These are phyloP conservation scores for Metschnikowia lunata DNA, from an alignment of 805 yeast species.

Conservation along the genomic window DNA sequence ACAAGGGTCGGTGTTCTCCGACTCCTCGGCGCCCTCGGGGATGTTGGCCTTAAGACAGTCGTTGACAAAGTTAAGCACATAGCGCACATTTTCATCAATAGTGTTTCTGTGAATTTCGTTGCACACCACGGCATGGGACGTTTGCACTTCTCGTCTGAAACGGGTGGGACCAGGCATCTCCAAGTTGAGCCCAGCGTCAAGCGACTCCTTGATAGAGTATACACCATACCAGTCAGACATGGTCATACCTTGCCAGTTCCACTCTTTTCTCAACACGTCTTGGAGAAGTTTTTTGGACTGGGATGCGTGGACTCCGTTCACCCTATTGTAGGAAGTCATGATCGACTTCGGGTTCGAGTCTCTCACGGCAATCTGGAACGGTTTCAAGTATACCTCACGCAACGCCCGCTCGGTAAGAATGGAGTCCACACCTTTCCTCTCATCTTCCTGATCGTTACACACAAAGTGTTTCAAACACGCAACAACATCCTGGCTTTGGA, in stretches of 20 bases:
- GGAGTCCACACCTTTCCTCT: slow-evolving; percentile 46
- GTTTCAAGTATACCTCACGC: slow-evolving; percentile 60
- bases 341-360: slow-evolving; percentile 49
- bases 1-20: slow-evolving; percentile 14
- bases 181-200: slow-evolving; percentile 55
- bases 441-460: slow-evolving; percentile 59
- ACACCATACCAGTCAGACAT: slow-evolving; percentile 68
- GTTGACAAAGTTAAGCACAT: slow-evolving; percentile 46
- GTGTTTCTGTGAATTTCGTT: slow-evolving; percentile 38
- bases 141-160: slow-evolving; percentile 38
- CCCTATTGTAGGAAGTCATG: slow-evolving; percentile 62
- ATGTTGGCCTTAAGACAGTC: slow-evolving; percentile 39
- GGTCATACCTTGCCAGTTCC: slow-evolving; percentile 52
- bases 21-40: slow-evolving; percentile 32
- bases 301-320: slow-evolving; percentile 57
- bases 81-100: slow-evolving; percentile 46
- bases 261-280: slow-evolving; percentile 49
- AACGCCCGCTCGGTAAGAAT: slow-evolving; percentile 55
- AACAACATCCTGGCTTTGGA: slow-evolving; percentile 46
- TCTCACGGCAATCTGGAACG: slow-evolving; percentile 56
- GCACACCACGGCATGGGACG: slow-evolving; percentile 39
- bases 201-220: slow-evolving; percentile 42
- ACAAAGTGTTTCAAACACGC: slow-evolving; percentile 63
- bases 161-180: slow-evolving; percentile 66
- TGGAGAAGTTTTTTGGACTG: slow-evolving; percentile 41